Evolutionary conservation across 495 filamentous ascomycete genomes (phyloP).

Genomic region (Neurospora tetrasperma): DNA sequence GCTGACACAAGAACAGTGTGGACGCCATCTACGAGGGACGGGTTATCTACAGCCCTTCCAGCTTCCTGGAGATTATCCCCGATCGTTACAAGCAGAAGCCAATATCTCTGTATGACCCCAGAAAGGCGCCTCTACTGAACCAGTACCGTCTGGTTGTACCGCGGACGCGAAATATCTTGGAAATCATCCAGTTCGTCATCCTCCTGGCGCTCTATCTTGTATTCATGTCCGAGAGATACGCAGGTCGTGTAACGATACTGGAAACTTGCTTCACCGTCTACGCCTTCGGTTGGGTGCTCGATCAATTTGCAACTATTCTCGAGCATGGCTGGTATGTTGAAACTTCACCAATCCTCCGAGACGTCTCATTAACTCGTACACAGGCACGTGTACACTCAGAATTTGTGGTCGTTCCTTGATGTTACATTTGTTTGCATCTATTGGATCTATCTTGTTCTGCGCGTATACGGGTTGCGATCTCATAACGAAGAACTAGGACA

Average conservation of each 20-base stretch:
- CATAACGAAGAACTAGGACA: slow-evolving; percentile 28
- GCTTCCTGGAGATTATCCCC: slow-evolving; percentile 60
- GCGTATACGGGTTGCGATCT: slow-evolving; percentile 44
- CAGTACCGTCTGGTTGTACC: slow-evolving; percentile 68
- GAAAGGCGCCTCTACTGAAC: slow-evolving; percentile 55
- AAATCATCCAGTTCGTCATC: slow-evolving; percentile 55
- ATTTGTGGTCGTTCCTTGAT: slow-evolving; percentile 71
- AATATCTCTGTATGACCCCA: slow-evolving; percentile 59
- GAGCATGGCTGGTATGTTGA: slow-evolving; percentile 53
- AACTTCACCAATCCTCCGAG: not conserved
- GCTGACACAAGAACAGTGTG: slow-evolving; percentile 26
- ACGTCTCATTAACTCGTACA: slow-evolving; percentile 2
- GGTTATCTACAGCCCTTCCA: slow-evolving; percentile 59
- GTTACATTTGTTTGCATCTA: slow-evolving; percentile 56
- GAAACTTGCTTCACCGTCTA: slow-evolving; percentile 56
- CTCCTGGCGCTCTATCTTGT: slow-evolving; percentile 52
- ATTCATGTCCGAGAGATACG: slow-evolving; percentile 50
- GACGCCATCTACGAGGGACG: slow-evolving; percentile 59
- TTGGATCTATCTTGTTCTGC: slow-evolving; percentile 47
- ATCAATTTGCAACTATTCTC: slow-evolving; percentile 60
- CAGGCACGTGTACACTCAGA: slow-evolving; percentile 67
- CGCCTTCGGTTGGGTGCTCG: slow-evolving; percentile 59
- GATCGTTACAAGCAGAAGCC: slow-evolving; percentile 65
- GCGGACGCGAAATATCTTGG: slow-evolving; percentile 54
- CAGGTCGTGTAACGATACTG: slow-evolving; percentile 33